Conservation (phyloP, 1,139 yeast species). For the Sugiyamaella japonica region DNA sequence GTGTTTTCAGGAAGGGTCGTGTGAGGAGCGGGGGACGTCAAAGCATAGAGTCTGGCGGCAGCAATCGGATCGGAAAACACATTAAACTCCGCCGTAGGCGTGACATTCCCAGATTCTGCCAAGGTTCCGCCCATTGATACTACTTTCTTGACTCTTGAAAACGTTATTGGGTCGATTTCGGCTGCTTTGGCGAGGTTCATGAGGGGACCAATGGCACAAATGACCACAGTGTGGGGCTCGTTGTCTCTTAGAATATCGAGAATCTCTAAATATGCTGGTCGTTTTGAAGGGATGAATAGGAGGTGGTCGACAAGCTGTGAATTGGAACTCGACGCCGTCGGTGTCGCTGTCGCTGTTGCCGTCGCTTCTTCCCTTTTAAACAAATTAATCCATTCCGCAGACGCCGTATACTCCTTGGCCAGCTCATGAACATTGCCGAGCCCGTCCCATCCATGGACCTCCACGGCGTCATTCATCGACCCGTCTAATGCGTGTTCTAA, state of each 20-base stretch:
- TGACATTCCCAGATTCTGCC: constrained; percentile 42
- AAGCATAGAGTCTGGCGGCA: constrained; percentile 43
- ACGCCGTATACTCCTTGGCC: constrained; percentile 42
- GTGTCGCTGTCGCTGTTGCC: too few relatives aligned
- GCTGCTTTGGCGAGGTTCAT: constrained; percentile 47
- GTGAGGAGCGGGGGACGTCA: constrained; percentile 38
- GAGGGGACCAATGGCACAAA: constrained; percentile 46
- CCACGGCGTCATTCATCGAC: constrained; percentile 41
- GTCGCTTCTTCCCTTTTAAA: constrained; percentile 26
- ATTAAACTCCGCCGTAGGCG: constrained; percentile 47
- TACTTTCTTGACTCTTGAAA: constrained; percentile 41
- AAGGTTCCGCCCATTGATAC: constrained; percentile 47
- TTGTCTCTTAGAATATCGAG: constrained; percentile 40
- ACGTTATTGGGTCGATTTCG: constrained; percentile 40
- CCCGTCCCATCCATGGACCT: constrained; percentile 46
- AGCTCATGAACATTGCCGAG: constrained; percentile 43
- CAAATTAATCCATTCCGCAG: constrained; percentile 34
- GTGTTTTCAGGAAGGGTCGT: constrained; percentile 34
- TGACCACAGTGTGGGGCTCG: constrained; percentile 41
- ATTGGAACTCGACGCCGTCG: too few relatives aligned
- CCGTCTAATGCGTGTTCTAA: constrained; percentile 38
- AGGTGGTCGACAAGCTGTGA: constrained; percentile 21
- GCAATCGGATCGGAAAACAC: constrained; percentile 46
- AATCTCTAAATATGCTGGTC: constrained; percentile 40
- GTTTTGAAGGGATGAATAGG: constrained; percentile 37